Evolutionary conservation across 768 basidiomycete species (phyloP).

Genomic region (Psilocybe tampanensis): DNA sequence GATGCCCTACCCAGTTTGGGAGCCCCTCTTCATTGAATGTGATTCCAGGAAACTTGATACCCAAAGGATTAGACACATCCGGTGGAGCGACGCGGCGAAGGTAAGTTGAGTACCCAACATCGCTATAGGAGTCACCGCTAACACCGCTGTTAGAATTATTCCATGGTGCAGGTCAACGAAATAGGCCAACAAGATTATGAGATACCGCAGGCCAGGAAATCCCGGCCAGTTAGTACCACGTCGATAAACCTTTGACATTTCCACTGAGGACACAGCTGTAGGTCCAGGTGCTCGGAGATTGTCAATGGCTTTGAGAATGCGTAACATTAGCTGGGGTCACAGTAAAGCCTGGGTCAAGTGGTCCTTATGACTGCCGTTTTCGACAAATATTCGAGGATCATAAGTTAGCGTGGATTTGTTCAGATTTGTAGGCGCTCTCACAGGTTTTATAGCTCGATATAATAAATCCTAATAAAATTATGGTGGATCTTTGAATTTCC

Average conservation of each 20-base stretch:
- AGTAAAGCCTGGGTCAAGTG: neutral
- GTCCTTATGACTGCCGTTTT: too few relatives aligned
- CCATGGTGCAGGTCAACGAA: neutral
- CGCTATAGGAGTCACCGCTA: constrained; percentile 66
- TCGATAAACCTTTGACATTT: neutral
- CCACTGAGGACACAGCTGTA: neutral
- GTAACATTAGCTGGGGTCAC: too few relatives aligned
- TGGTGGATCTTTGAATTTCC: too few relatives aligned
- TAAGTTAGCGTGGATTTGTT: too few relatives aligned
- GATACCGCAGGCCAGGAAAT: constrained; percentile 38
- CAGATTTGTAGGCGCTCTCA: too few relatives aligned
- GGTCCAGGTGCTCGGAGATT: neutral
- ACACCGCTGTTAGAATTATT: neutral
- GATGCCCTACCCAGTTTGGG: constrained; percentile 66
- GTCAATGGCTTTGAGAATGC: neutral
- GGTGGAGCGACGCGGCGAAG: constrained; percentile 26
- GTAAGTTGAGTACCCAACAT: constrained; percentile 29
- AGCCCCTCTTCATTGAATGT: constrained; percentile 46
- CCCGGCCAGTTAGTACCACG: constrained; percentile 30
- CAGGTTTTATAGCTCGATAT: too few relatives aligned
- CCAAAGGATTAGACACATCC: constrained; percentile 45
- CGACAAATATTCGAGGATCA: too few relatives aligned
- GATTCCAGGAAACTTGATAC: constrained; percentile 49
- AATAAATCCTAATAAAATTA: too few relatives aligned
- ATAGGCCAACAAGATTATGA: constrained; percentile 54